A percentile compares a stretch with the other conserved stretches of the same genome.
Conservation (phyloP, 768 basidiomycete species). For the Boletus subparvulus region DNA sequence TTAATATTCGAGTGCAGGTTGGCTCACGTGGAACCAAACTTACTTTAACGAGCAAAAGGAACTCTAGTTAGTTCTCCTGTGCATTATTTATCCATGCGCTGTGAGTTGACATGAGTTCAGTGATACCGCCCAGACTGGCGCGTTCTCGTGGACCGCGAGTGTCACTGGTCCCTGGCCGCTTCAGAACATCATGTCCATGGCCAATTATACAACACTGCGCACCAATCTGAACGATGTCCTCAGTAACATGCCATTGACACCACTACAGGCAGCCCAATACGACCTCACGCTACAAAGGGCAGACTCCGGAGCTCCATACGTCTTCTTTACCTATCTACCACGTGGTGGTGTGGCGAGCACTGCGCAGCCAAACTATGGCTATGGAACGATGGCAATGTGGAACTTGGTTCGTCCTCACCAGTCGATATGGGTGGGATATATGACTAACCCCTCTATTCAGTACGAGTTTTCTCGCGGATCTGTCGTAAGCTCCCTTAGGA, state of each 20-base stretch:
- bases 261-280: not conserved
- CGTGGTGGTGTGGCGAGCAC: not conserved
- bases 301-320: not conserved
- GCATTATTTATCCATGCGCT: not conserved
- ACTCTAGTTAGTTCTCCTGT: not conserved
- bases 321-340: not conserved
- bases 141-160: not conserved
- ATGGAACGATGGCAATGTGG: not conserved
- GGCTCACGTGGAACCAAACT: not conserved
- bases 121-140: not conserved
- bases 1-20: not conserved
- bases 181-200: not conserved
- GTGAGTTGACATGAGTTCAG: not conserved
- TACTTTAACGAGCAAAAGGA: not conserved
- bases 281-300: not conserved
- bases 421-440: not conserved
- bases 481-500: not conserved
- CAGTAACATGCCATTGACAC: not conserved
- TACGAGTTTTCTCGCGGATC: not conserved
- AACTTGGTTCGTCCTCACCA: not conserved
- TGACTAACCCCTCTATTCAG: not conserved
- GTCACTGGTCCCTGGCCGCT: not conserved
- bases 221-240: not conserved
- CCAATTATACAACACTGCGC: not conserved
- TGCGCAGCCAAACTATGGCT: not conserved